A percentile compares a stretch with the other conserved stretches of the same genome.
phyloP scores from a whole-genome alignment of 306 rosid genomes.

The Cercis canadensis region DNA sequence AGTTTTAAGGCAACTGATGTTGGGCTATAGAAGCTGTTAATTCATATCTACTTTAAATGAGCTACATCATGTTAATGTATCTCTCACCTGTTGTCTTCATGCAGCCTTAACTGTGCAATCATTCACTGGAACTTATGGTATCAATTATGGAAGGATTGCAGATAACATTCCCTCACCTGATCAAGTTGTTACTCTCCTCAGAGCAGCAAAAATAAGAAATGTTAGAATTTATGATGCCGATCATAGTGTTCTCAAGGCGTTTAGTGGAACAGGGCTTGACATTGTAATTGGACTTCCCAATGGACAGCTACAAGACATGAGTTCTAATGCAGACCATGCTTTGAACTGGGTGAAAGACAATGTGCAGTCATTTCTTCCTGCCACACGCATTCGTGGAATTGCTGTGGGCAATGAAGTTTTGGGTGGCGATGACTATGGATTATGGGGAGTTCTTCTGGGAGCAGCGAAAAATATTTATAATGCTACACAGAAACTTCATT shows the following conservation, averaged over 20 bases:
- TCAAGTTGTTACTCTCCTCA: slow-evolving; percentile 84
- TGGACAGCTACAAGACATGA: slow-evolving; percentile 69
- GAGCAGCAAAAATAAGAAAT: slow-evolving; percentile 83
- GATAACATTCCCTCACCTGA: slow-evolving; percentile 92
- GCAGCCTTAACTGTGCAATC: slow-evolving; percentile 62
- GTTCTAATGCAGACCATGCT: slow-evolving; percentile 77
- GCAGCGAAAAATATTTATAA: slow-evolving; percentile 80
- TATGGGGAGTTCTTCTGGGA: slow-evolving; percentile 70
- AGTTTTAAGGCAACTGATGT: not conserved
- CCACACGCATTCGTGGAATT: slow-evolving; percentile 75
- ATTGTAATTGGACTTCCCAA: slow-evolving; percentile 83
- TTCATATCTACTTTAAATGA: slow-evolving; percentile 13
- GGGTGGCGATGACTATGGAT: slow-evolving; percentile 61
- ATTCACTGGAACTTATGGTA: slow-evolving; percentile 91
- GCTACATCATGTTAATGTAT: slow-evolving; percentile 37
- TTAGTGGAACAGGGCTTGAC: slow-evolving; percentile 88
- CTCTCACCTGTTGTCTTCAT: slow-evolving; percentile 44
- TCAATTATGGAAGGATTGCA: slow-evolving; percentile 90
- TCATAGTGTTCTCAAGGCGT: slow-evolving; percentile 87
- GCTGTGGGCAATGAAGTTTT: slow-evolving; percentile 91
- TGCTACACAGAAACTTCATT: slow-evolving; percentile 62
- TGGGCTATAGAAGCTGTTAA: slow-evolving; percentile 12
- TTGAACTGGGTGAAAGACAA: slow-evolving; percentile 87
- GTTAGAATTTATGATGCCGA: slow-evolving; percentile 87
- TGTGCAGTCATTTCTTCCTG: slow-evolving; percentile 82